Base-by-base conservation (phyloP, 345 rosid species). In the Limnanthes douglasii region DNA sequence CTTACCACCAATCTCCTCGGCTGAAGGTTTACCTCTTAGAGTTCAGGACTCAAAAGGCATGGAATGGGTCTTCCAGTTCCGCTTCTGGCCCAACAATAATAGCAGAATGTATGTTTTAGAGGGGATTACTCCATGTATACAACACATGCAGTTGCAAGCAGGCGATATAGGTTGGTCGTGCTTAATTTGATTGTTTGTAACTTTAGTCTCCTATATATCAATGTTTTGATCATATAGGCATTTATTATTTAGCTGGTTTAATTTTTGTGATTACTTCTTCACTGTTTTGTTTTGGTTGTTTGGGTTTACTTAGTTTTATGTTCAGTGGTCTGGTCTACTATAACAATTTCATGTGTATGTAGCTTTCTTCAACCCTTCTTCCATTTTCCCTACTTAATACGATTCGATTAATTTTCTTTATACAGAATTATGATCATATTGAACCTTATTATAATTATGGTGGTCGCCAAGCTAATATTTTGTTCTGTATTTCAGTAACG, bases 31-130 rank as follows among this genome's bases (percentile, higher is more conserved):
- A 39, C 98, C 98, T 21, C 88, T 90, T 44, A 75, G 66, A 63
- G 71, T 90, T 52, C 88, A 75, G 68, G 98, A 90, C 65, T 51
- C 92, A 37, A 80, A 57, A 69, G 98, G 98, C 53, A 77, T 65
- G 56, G 98, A 80, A 48, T 90, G 98, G 98, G 58, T 62, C 58
- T 90, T 90, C 63, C 95, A 70, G 59, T 84, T 84, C 60, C 95
- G 94, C 54, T 90, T 84, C 57, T 90, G 92, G 94, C 84, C 95
- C 15, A 90, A 74, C 70, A 72, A 59, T 45, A 74, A 75, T 50
- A 80, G 95, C 59, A 74, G 95, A 63, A 84, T 80, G 70, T 90
- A 90, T 74, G 84, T 84, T 56, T 56, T 90, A 49, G 98, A 84
- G 53, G 96, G 98, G 23, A 92, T 84, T 47, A 72, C 78, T 31